Evolutionary conservation across 1,284 basidiomycete species (phyloP).

Genomic region (Cutaneotrichosporon arboriforme): DNA sequence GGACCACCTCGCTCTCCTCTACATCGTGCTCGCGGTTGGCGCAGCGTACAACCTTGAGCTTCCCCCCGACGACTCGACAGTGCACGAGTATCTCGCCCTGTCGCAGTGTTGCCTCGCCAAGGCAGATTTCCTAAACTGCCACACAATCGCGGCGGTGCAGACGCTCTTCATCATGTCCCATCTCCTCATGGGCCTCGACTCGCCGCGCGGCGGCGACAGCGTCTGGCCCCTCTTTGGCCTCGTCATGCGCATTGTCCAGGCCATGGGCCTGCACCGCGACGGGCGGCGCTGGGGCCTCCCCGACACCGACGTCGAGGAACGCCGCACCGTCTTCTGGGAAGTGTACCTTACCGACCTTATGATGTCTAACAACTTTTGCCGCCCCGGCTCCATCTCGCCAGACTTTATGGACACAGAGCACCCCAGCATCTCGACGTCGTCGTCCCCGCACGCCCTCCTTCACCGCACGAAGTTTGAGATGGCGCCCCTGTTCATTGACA

Average conservation of each 20-base stretch:
- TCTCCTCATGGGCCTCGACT: too few species aligned
- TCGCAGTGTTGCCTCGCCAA: constrained; percentile 17
- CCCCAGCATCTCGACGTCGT: too few species aligned
- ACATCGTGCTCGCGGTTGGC: constrained; percentile 14
- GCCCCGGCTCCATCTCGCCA: neutral
- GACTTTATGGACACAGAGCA: neutral
- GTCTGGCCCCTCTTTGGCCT: constrained; percentile 7
- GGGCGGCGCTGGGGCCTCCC: constrained; percentile 4
- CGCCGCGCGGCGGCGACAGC: constrained; percentile 3
- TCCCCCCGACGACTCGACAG: constrained; percentile 15
- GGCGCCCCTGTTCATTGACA: neutral
- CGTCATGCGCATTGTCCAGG: constrained; percentile 4
- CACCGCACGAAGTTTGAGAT: too few species aligned
- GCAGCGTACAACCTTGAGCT: constrained; percentile 19
- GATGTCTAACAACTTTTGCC: neutral
- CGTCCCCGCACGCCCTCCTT: too few species aligned
- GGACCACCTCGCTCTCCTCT: constrained; percentile 12
- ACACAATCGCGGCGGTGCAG: constrained; percentile 17
- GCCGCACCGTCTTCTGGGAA: neutral
- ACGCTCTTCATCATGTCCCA: neutral
- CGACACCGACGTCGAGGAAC: neutral
- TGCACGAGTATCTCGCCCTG: constrained; percentile 15
- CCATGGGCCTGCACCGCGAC: constrained; percentile 14
- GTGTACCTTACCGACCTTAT: neutral
- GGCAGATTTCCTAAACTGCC: constrained; percentile 14